A percentile compares a stretch with the other conserved stretches of the same genome.
phyloP scores from a whole-genome alignment of 805 yeast species.

The Nakazawaea wyomingensis region DNA sequence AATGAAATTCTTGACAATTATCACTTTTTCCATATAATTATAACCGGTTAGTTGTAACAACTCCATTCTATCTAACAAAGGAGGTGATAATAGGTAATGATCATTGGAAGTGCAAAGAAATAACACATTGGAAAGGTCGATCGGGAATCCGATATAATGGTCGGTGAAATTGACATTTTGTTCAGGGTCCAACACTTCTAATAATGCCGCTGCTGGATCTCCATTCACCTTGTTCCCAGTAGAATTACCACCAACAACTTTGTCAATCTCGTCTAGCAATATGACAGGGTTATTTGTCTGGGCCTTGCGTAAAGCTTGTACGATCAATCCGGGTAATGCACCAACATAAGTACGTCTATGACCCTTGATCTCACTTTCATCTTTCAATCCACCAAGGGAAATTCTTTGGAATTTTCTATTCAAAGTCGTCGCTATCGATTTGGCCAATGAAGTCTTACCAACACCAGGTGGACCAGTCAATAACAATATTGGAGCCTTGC shows the following conservation, averaged over 20 bases:
- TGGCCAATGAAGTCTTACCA: slow-evolving; percentile 84
- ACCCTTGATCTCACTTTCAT: slow-evolving; percentile 86
- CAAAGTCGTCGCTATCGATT: slow-evolving; percentile 69
- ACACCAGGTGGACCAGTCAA: slow-evolving; percentile 94
- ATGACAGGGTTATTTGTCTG: slow-evolving; percentile 80
- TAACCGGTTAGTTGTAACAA: slow-evolving; percentile 75
- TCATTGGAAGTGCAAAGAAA: slow-evolving; percentile 88
- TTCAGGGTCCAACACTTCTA: slow-evolving; percentile 88
- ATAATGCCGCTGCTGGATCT: slow-evolving; percentile 84
- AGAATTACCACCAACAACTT: slow-evolving; percentile 51
- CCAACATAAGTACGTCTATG: slow-evolving; percentile 91
- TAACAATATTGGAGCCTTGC: slow-evolving; percentile 65
- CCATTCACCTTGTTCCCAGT: slow-evolving; percentile 52
- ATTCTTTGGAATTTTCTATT: slow-evolving; percentile 74
- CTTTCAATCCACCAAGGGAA: slow-evolving; percentile 83
- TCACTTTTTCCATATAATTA: slow-evolving; percentile 68
- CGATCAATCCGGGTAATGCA: slow-evolving; percentile 81
- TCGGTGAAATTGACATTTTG: slow-evolving; percentile 75
- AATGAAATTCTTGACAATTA: slow-evolving; percentile 63
- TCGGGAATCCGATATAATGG: slow-evolving; percentile 81
- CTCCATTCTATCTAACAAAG: slow-evolving; percentile 81
- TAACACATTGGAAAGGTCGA: slow-evolving; percentile 74
- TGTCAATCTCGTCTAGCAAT: slow-evolving; percentile 81
- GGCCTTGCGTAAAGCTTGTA: slow-evolving; percentile 71
- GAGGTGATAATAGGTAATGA: slow-evolving; percentile 62